Evolutionary conservation across 257 asterid genomes (phyloP), one percentile per base, ranked within the genome.

Genomic region (Verbascum thapsus): DNA sequence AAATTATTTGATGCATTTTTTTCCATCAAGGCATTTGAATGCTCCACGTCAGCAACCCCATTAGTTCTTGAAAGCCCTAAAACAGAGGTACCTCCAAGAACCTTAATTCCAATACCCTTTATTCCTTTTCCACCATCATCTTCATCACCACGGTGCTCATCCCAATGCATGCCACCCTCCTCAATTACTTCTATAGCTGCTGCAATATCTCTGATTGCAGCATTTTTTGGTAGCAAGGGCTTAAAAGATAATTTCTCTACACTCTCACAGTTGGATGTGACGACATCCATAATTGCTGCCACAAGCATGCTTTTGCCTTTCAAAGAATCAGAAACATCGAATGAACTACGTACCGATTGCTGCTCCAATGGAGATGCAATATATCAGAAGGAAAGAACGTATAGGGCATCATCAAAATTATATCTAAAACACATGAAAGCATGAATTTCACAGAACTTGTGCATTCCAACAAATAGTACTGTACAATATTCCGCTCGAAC

Each of bases 251-350:
- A 58, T 67, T 85, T 86, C 52, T 90, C 96, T 35, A 79, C 83
- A 61, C 76, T 83, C 22, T 84, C 96, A 75, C 96, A 84, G 67
- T 85, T 80, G 66, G 97, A 87, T 60, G 97, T 94, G 60, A 94
- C 91, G 42, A 94, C 77, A 76, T 94, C 99, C 99, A 94, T 90
- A 60, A 94, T 87, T 52, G 99, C 95, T 48, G 97, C 95, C 48
- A 94, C 90, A 63, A 94, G 99, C 99, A 94, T 94, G 87, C 99
- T 94, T 90, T 94, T 90, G 75, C 99, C 99, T 85, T 78, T 85
- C 79, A 78, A 76, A 59, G 87, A 78, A 70, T 87, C 91, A 57
- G 89, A 81, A 73, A 77, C 78, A 83, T 76, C 78, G 52, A 87
- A 85, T 72, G 99, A 87, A 81, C 87, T 87, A 73, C 68, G 90